Evolutionary conservation across 176 grass and related monocot species (phyloP), one percentile per base, ranked within the genome.

Genomic region (Phoenix roebelenii): DNA sequence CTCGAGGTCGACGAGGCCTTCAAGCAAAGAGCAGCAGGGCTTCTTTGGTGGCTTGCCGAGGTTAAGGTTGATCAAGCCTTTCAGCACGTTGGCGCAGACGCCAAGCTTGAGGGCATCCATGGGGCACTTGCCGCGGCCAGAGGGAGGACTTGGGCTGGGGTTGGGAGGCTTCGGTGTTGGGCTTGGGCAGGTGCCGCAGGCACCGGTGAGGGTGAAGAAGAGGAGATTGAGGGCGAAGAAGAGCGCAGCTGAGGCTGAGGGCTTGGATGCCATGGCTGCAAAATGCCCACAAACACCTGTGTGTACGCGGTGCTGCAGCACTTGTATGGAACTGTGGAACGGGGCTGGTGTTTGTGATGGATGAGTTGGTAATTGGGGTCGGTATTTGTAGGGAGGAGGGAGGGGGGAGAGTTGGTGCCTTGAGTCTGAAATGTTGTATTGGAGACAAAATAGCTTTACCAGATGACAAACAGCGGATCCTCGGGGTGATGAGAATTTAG

Each of bases 1-100:
- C 63, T 76, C 73, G 4, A 76, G 73, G 23, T 76, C 59, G n/a
- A 77, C 55, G 14, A 77, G 74, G 20, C 74, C 74, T 0, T 25
- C 18, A 7, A 77, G 65, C 14, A 77, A 64, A 1, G 74, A 59
- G 57, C 74, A 77, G 65, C 74, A 77, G 7, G 23, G 12, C 24
- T 50, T 24, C 4, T 63, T 59, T 23, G 58, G 57, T 0, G 26
- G 65, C 25, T 14, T 77, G 48, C 74, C 74, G 7, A 56, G n/a
- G 49, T 60, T 54, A 4, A 77, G 25, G 22, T 29, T 60, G 57
- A 61, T 70, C 5, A 77, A 26, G 1, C 66, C 23, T 6, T 63
- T 28, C 1, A 77, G 32, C 52, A 77, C 74, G 60, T 77, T 60
- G 6, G 74, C 74, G 16, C 74, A 77, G 4, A 60, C 74, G 3